Base-by-base conservation (phyloP, 441 rosid species). In the Manihot esculenta region DNA sequence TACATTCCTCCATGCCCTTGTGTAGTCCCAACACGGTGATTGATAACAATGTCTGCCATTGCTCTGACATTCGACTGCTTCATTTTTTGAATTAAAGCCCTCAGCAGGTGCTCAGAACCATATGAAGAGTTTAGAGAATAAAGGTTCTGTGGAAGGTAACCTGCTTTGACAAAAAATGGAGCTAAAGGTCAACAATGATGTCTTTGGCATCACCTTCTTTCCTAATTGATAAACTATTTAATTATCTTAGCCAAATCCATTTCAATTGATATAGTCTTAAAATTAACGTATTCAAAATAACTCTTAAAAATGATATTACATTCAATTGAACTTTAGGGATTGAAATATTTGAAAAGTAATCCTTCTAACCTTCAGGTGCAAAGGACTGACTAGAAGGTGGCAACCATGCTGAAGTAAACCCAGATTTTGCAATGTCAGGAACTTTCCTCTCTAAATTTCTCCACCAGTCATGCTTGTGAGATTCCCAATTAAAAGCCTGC, bases 401-500 rank as follows among this genome's bases (percentile, higher is more conserved):
- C 76, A 94, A 80, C 97, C 99, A 94, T 12, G 87, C 87, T 47
- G 96, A 83, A 15, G 97, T 89, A 74, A 90, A 94, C 76, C 99
- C 99, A 24, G 96, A 87, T 75, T 88, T 85, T 23, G 97, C 88
- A 20, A 92, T 87, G 58, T 90, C 94, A 1, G 86, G 76, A 70
- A 90, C 86, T 80, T 87, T 94, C 60, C 66, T 48, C 53, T 87
- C 97, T 69, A 94, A 83, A 83, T 87, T 92, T 81, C 76, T 85
- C 97, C 97, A 94, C 97, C 99, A 94, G 65, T 90, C 87, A 77
- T 87, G 45, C 78, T 94, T 94, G 48, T 88, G 89, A 79, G 99
- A 90, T 72, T 94, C 99, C 99, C 97, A 94, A 70, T 92, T 89
- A 77, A 88, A 92, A 62, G 88, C 93, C 99, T 92, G 86, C n/a